phyloP scores from a whole-genome alignment of 163 green algal species.

The Volvox carteri region DNA sequence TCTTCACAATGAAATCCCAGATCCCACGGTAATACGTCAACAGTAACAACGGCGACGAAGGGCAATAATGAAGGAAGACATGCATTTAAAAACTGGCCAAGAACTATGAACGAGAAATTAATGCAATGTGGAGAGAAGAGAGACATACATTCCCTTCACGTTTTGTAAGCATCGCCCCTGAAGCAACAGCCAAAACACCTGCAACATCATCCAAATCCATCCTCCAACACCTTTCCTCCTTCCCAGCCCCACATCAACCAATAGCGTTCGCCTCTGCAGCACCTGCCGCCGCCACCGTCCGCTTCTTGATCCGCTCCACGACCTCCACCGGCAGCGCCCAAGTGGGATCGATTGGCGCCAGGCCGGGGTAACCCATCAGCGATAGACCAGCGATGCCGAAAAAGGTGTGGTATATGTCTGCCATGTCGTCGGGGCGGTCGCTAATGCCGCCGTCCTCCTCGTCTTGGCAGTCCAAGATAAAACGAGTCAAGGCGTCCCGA shows the following conservation, averaged over 20 bases:
- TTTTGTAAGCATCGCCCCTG: no score
- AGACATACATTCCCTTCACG: no score
- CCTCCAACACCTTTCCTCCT: no score
- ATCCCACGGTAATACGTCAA: no score
- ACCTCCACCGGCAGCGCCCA: conserved; percentile 90
- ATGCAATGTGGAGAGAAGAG: no score
- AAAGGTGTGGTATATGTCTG: conserved; percentile 99
- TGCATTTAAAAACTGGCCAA: no score
- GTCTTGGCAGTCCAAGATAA: conserved; percentile 98
- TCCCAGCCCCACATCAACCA: neutral
- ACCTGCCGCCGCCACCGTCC: neutral
- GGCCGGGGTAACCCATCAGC: conserved; percentile 86
- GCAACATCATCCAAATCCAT: no score
- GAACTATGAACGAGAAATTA: no score
- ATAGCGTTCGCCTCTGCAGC: neutral
- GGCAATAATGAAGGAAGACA: no score
- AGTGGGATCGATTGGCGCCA: conserved; percentile 89
- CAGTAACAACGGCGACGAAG: no score
- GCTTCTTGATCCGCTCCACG: conserved; percentile 73
- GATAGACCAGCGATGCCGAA: conserved; percentile 96
- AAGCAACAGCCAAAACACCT: no score
- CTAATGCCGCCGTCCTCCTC: conserved; percentile 95
- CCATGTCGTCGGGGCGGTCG: conserved; percentile 96
- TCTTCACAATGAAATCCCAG: no score
- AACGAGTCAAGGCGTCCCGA: conserved; percentile 81